Evolutionary conservation across 2,329 filamentous ascomycete species (phyloP).

Genomic region (Trichoderma pleuroti): DNA sequence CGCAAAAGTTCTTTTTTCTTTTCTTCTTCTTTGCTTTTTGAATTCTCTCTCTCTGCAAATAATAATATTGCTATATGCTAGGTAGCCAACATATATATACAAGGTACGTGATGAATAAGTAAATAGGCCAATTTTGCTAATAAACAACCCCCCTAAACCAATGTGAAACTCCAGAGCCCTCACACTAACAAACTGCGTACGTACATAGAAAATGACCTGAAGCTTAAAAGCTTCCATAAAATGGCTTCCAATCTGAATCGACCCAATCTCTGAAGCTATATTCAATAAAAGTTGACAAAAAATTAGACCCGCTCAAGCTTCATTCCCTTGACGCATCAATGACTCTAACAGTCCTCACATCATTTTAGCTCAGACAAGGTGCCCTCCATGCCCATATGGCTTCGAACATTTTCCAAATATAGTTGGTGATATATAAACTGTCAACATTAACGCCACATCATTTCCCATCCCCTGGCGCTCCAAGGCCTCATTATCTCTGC

Average conservation of each 20-base stretch:
- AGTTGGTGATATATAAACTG: neutral
- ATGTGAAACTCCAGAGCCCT: neutral
- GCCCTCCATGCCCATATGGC: neutral
- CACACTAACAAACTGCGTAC: neutral
- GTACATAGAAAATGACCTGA: neutral
- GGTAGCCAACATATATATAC: neutral
- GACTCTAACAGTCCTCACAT: neutral
- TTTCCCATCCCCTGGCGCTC: neutral
- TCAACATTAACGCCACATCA: neutral
- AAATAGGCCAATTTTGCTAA: neutral
- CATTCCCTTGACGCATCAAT: neutral
- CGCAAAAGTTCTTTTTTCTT: neutral
- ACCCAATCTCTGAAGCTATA: neutral
- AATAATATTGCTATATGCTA: neutral
- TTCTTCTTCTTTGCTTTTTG: neutral
- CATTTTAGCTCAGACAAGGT: neutral
- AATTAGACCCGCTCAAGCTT: neutral
- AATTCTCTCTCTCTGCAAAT: neutral
- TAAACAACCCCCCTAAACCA: neutral
- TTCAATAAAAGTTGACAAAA: neutral
- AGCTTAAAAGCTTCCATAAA: neutral
- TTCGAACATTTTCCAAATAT: neutral
- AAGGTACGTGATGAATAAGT: neutral
- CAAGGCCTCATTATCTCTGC: neutral
- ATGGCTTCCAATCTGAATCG: neutral